Conservation (phyloP, 768 basidiomycete species). For the Macrocybe gigantea region DNA sequence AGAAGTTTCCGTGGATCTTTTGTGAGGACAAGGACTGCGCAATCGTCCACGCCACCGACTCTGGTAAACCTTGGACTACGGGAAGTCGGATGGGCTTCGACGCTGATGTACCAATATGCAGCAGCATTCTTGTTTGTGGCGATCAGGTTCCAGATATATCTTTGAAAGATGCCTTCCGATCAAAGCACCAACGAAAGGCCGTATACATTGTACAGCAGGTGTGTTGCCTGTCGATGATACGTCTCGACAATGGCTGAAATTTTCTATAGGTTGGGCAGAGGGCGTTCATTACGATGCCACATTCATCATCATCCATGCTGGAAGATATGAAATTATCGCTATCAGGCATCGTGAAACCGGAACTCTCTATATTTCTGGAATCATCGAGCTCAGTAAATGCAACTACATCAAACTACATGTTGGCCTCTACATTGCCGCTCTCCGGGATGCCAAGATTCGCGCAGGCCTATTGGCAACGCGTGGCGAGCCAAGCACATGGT, state of each 20-base stretch:
- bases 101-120: no score
- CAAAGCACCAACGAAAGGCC: no score
- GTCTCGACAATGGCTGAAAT: no score
- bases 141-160: no score
- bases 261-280: no score
- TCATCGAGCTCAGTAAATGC: conserved; percentile 1
- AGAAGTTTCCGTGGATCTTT: conserved; percentile 3
- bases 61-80: not conserved
- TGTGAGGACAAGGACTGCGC: conserved; percentile 4
- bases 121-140: no score
- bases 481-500: no score
- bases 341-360: conserved; percentile 7
- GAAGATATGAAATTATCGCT: conserved; percentile 11
- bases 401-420: conserved; percentile 12
- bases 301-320: conserved; percentile 12
- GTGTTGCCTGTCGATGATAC: no score
- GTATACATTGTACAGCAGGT: no score
- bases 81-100: conserved; percentile 7
- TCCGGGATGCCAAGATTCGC: conserved; percentile 4
- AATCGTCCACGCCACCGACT: not conserved
- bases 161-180: no score
- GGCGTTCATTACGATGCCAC: conserved; percentile 10
- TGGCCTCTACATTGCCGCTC: conserved; percentile 10
- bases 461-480: not conserved
- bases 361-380: conserved; percentile 9